A percentile compares a stretch with the other conserved stretches of the same genome.
Evolutionary conservation across 257 asterid genomes (phyloP).

Genomic region (Linderniella brevidens): DNA sequence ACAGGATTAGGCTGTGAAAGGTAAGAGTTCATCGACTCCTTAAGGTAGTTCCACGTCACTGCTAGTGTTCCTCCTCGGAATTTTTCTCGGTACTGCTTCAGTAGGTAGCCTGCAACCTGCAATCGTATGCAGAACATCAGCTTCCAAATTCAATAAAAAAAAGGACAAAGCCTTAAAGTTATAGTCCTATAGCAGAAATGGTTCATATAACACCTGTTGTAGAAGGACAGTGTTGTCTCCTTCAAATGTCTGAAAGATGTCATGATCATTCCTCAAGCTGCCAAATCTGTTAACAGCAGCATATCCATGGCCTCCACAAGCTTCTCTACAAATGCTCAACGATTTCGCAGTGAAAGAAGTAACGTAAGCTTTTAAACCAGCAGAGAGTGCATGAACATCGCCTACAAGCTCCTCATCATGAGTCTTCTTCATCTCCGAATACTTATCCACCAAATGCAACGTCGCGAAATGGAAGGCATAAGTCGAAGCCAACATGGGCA

Average conservation of each 20-base stretch:
- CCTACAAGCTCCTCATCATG: conserved; percentile 64
- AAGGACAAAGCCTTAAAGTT: no score
- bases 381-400: conserved; percentile 88
- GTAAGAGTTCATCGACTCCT: not conserved
- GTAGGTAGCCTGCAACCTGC: conserved; percentile 80
- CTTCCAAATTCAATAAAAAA: no score
- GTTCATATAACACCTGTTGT: conserved; percentile 55
- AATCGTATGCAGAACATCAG: conserved; percentile 2
- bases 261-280: conserved; percentile 2
- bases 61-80: not conserved
- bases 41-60: not conserved
- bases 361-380: conserved; percentile 89
- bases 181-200: no score
- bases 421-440: conserved; percentile 70
- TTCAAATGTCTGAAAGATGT: conserved; percentile 25
- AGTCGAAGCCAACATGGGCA: conserved; percentile 93
- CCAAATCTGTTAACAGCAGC: not conserved
- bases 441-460: conserved; percentile 47
- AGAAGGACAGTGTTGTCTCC: conserved; percentile 97
- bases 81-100: not conserved
- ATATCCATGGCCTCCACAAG: conserved; percentile 1
- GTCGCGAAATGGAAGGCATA: conserved; percentile 90
- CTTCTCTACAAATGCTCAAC: conserved; percentile 65
- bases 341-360: conserved; percentile 80
- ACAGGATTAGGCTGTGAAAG: conserved; percentile 8